These are phyloP conservation scores for Claviceps sp. DNA, from an alignment of 2,329 filamentous ascomycete species.

Conservation along the genomic window DNA sequence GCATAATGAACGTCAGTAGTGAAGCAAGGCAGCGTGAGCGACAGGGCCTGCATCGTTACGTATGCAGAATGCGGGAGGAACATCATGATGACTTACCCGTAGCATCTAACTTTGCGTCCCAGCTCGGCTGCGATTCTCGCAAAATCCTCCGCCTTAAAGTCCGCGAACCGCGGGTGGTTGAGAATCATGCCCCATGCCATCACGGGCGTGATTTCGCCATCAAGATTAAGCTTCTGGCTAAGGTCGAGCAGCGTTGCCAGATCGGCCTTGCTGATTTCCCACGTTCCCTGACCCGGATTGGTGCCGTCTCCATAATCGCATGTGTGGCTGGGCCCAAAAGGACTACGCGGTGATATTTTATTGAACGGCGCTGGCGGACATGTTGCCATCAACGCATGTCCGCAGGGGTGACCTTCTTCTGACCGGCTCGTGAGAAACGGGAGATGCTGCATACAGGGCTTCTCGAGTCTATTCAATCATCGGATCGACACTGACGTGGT, in stretches of 20 bases:
- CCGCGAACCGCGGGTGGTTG: conserved; percentile 52
- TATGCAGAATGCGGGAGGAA: background rate
- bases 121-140: conserved; percentile 59
- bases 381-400: conserved; percentile 86
- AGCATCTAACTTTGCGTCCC: conserved; percentile 72
- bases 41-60: background rate
- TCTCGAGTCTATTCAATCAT: conserved; percentile 58
- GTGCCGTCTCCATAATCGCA: conserved; percentile 15
- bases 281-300: conserved; percentile 53
- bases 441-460: conserved; percentile 84
- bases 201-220: conserved; percentile 85
- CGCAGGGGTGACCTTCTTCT: conserved; percentile 54
- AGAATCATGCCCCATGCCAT: conserved; percentile 86
- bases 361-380: conserved; percentile 59
- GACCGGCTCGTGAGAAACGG: conserved; percentile 58
- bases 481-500: conserved; percentile 26
- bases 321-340: conserved; percentile 35
- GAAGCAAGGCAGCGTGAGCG: background rate
- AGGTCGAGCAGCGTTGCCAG: conserved; percentile 73
- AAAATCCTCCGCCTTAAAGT: conserved; percentile 57
- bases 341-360: conserved; percentile 34
- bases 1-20: background rate
- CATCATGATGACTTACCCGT: conserved; percentile 52
- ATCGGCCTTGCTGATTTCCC: conserved; percentile 64
- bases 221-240: conserved; percentile 67